Conservation (phyloP, 164 flowering plant species). For the Magnolia kwangsiensis region DNA sequence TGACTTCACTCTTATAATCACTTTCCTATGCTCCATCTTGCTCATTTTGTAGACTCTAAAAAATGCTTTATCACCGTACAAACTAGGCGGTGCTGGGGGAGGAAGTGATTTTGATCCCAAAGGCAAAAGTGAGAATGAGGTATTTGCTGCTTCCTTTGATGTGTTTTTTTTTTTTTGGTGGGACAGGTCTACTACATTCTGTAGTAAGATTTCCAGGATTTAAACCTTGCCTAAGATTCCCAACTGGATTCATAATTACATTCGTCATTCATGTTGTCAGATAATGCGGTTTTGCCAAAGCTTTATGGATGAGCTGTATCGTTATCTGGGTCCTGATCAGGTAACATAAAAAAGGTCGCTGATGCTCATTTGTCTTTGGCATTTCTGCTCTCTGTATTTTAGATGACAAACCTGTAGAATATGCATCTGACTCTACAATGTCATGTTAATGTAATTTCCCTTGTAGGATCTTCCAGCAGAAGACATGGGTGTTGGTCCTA, state of each 20-base stretch:
- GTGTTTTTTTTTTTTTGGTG: not conserved
- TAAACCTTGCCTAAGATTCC: slow-evolving; percentile 6
- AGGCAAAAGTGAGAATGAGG: slow-evolving; percentile 97
- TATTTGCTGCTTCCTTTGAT: slow-evolving; percentile 12
- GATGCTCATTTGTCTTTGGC: slow-evolving; percentile 1
- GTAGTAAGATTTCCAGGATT: not conserved
- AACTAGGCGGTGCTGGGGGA: slow-evolving; percentile 95
- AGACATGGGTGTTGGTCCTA: slow-evolving; percentile 97
- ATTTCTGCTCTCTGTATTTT: not conserved
- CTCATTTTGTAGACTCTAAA: slow-evolving; percentile 64
- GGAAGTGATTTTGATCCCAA: slow-evolving; percentile 99
- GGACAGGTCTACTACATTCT: slow-evolving; percentile 1
- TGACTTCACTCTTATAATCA: not conserved
- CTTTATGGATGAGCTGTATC: slow-evolving; percentile 88
- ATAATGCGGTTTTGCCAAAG: slow-evolving; percentile 98
- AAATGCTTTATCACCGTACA: slow-evolving; percentile 92
- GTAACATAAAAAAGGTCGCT: slow-evolving; percentile 29
- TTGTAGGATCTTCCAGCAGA: slow-evolving; percentile 93
- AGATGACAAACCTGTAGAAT: not conserved
- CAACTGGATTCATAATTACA: slow-evolving; percentile 1
- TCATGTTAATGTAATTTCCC: slow-evolving; percentile 8
- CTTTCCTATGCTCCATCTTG: slow-evolving; percentile 4
- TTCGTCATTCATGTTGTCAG: slow-evolving; percentile 35
- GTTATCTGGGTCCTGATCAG: slow-evolving; percentile 90
- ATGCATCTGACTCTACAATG: slow-evolving; percentile 1